Evolutionary conservation across 225 moss, liverwort and hornwort species (phyloP), one percentile per base, ranked within the genome.

Genomic region (Antitrichia curtipendula): DNA sequence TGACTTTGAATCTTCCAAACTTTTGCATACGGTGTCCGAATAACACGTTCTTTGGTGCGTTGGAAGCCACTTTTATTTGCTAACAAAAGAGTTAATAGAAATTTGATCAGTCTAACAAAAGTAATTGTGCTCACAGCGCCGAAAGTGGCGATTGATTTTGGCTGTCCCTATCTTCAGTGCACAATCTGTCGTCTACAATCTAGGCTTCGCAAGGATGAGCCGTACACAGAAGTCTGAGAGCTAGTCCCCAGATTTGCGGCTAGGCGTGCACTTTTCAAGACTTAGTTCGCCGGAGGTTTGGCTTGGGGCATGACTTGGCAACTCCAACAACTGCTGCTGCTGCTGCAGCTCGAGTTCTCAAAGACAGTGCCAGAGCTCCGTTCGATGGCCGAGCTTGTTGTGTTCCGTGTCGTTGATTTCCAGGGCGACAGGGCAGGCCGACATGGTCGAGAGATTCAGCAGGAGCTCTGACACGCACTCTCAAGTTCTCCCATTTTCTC

Each of bases 361-460:
- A 41, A 66, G 57, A 22, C 63, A 41, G 52, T 56, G 43, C 82
- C 45, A 63, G 74, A 63, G 80, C 69, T 59, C 59, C 70, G 68
- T 70, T 80, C 80, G 61, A 75, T 61, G 75, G 13, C 45, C 72
- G 45, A 68, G 72, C 49, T 73, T 73, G 62, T 81, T 63, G 82
- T 75, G 82, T 34, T 82, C 87, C 54, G 75, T 64, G 75, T 75
- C 87, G 82, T 82, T 10, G 53, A 87, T 78, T 53, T 62, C 56
- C 41, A 78, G 84, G 71, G 73, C 82, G 76, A 57, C 78, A 84
- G 58, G 50, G 20, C 69, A 53, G 59, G 36, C 88, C 49, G 90
- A 91, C 43, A 87, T 89, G 45, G 91, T 92, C 63, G 87, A 85
- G 31, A 87, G 81, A 52, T n/a, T 85, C 81, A 88, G 83, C 80